Base-by-base conservation (phyloP, 1,139 yeast species). In the Nadsonia starkeyi-henricii region DNA sequence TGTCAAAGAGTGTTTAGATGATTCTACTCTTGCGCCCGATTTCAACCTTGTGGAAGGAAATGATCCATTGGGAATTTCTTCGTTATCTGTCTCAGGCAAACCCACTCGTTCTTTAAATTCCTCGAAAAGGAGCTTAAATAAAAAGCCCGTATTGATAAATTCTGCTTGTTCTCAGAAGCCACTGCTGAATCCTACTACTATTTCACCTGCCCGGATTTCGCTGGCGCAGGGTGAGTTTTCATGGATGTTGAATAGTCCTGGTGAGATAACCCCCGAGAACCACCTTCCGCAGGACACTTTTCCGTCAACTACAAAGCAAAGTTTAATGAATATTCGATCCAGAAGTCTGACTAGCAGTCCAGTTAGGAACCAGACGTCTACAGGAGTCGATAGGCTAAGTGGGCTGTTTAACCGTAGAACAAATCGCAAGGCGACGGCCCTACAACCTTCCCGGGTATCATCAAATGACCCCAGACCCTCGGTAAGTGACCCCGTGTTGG, bases 151-250 rank as follows among this genome's bases (percentile, higher is more conserved):
- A 8, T 21, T 47, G 9, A 41, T 48, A 8, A 37, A 42, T 20
- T 44, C 53, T 1, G 42, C 50, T 0, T 47, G 46, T 4, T 44
- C 48, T 7, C 15, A 15, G 17, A 15, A 8, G 9, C 5, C 12
- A 9, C 39, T 15, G 5, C 4, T 13, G 17, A 20, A 47, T 21
- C 41, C 44, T 20, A 33, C 23, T 42, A 28, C 20, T 19, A 37
- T 20, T 37, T 42, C 43, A 20, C 48, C 47, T 33, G 46, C 45
- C 13, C 30, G 52, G 1, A 42, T 43, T 17, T 47, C 54, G 17
- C 44, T 51, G 4, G 51, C 54, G 17, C 54, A 52, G 20, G 43
- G 52, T 2, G 55, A 52, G 26, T 52, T 48, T 41, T 51, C 56
- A 1, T 53, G 56, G 56, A 51, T 53, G 50, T 51, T 53, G 1